Evolutionary conservation across 2,329 filamentous ascomycete genomes (phyloP), one percentile per base, ranked within the genome.

Genomic region (Tolypocladium cylindrosporum): DNA sequence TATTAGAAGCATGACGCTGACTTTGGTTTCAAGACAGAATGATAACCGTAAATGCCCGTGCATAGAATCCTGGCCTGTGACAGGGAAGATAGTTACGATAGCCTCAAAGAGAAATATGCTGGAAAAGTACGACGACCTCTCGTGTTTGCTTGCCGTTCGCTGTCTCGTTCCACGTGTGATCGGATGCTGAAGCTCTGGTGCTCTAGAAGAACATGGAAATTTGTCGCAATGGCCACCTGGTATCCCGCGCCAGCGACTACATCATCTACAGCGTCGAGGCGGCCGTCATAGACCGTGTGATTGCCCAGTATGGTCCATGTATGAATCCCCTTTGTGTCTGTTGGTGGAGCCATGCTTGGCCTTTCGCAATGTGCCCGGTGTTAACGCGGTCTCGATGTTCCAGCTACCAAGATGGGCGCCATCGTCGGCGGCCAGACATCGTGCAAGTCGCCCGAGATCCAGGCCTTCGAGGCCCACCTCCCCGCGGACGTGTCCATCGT

Each of bases 241-340:
- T 99, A 67, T 97, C 94, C 66, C 87, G 94, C 76, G 86, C 87
- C 74, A 97, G 92, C 86, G 93, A 97, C 81, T 97, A 92, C 74
- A 96, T 97, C 76, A 91, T 99, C 71, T 99, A 99, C 82, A 96
- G 89, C 75, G 94, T 99, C 74, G 93, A 97, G 75, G 94, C 94
- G 61, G 91, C 91, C 67, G 84, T 87, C 64, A 96, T 99, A 73
- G 89, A 91, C 71, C 83, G 82, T 64, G 90, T 97, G 66, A 94
- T 97, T 68, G 88, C 87, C 62, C 80, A 88, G 67, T 99, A 91
- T 73, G 94, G 92, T 63, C 93, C 93, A 66, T 97, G 91, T 96
- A 91, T 62, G 69, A 65, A 51, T 58, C 54, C 57, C 40, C 55
- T 50, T 64, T 62, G 27, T 40, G 50, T 42, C 34, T 41, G 39